Percentiles rank a stretch among this genome's conserved stretches.
Evolutionary conservation across 805 yeast species (phyloP).

Genomic region (Candida odintsovae): DNA sequence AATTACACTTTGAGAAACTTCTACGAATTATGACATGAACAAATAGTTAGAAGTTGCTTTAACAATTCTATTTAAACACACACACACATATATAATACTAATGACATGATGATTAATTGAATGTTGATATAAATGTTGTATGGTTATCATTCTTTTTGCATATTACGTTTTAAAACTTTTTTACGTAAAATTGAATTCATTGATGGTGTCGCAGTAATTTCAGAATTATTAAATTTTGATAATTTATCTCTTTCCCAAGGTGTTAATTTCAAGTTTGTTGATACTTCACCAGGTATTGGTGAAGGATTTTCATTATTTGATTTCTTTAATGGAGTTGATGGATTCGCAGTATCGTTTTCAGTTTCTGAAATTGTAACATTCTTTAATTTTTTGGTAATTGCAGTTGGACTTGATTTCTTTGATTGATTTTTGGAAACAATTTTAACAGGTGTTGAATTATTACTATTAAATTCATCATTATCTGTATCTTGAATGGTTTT

Average conservation of each 20-base stretch:
- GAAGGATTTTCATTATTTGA: not conserved
- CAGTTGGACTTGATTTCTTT: not conserved
- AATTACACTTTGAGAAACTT: not conserved
- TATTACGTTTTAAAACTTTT: slow-evolving; percentile 1
- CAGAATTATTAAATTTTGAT: not conserved
- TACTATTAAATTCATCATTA: not conserved
- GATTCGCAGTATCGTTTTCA: not conserved
- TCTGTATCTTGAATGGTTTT: not conserved
- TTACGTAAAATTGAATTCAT: not conserved
- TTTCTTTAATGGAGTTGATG: not conserved
- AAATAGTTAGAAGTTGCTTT: no score
- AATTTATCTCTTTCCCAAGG: slow-evolving; percentile 27
- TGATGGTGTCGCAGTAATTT: slow-evolving; percentile 1
- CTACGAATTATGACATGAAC: no score
- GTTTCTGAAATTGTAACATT: not conserved
- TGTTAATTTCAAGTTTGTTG: slow-evolving; percentile 11
- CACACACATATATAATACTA: not conserved
- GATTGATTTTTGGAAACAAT: not conserved
- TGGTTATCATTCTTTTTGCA: not conserved
- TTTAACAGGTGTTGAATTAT: not conserved
- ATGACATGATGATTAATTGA: not conserved
- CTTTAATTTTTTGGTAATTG: slow-evolving; percentile 2
- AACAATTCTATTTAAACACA: no score
- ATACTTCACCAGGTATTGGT: slow-evolving; percentile 10
- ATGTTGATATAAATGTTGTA: no score